Base-by-base conservation (phyloP, 441 rosid species). In the Cnidoscolus chayamansa region DNA sequence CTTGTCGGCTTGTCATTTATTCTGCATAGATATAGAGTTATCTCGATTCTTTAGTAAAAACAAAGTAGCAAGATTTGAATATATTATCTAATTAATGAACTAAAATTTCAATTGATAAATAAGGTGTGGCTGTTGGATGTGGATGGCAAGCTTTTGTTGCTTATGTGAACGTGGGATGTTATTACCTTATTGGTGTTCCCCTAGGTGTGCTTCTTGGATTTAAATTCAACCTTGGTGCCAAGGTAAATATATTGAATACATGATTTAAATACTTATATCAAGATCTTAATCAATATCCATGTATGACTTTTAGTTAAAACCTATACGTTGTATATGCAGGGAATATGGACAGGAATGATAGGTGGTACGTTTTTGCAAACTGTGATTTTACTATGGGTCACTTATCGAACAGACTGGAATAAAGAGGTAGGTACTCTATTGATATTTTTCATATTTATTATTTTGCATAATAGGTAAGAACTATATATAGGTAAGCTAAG, bases 51-150 rank as follows among this genome's bases (percentile, higher is more conserved):
- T 25, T 25, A 25, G 25, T 25, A 25, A 25, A 25, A 25, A 25
- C 25, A 25, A 25, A 25, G 25, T 35, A 2, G 40, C 40, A 35
- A 35, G 40, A 35, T 35, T 35, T 35, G 40, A 2, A 35, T 25
- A 25, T 25, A 25, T 25, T 25, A 25, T 25, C 25, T 25, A 25
- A 25, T 35, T 35, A 2, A 35, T 35, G 40, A 35, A 40, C 6
- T 40, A 40, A 49, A 6, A 1, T 47, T 13, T 30, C n/a, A 63
- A 63, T 0, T 59, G 4, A 20, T 48, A 10, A 62, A 25, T 25
- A 25, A 84, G 87, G 87, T 10, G 86, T 82, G 59, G 86, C 88
- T 6, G 81, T 85, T 8, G 88, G 88, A 30, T 82, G 88, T 60
- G 84, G 86, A 74, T 78, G 81, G 81, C 77, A 78, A 78, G 74